phyloP scores from a whole-genome alignment of 192 early-diverging fungal genomes.

The Coemansia sp. region DNA sequence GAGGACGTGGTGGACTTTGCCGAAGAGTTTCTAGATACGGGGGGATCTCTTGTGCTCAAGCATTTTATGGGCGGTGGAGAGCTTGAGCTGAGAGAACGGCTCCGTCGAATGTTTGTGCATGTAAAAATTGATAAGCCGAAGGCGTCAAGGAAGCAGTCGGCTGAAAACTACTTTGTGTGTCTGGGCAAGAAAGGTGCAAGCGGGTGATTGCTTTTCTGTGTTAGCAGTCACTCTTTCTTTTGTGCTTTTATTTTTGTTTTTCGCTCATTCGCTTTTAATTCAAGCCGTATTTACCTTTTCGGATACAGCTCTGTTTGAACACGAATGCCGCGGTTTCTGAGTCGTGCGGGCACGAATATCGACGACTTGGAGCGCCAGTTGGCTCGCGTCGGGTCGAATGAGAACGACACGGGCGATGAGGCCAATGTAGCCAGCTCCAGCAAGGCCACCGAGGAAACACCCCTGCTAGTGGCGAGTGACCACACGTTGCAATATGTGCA shows the following conservation, averaged over 20 bases:
- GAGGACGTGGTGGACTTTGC: conserved; percentile 66
- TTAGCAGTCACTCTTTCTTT: not conserved
- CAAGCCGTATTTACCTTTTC: not conserved
- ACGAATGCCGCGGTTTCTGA: conserved; percentile 48
- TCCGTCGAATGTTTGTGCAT: conserved; percentile 55
- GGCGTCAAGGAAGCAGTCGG: conserved; percentile 64
- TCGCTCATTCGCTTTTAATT: not conserved
- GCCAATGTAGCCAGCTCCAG: not conserved
- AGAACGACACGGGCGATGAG: conserved; percentile 38
- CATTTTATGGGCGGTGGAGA: conserved; percentile 64
- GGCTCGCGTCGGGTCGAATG: conserved; percentile 43
- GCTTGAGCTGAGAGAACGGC: conserved; percentile 41
- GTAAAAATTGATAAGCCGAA: conserved; percentile 68
- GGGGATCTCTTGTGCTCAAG: conserved; percentile 55
- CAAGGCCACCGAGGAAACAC: conserved; percentile 13
- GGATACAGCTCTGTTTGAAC: not conserved
- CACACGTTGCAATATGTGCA: conserved; percentile 7
- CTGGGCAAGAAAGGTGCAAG: conserved; percentile 15
- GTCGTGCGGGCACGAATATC: conserved; percentile 50
- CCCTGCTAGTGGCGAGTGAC: conserved; percentile 9
- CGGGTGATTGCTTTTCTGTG: too few relatives aligned
- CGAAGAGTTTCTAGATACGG: conserved; percentile 32
- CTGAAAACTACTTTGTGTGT: conserved; percentile 72
- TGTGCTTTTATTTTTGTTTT: conserved; percentile 6
- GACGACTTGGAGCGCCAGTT: conserved; percentile 53